phyloP scores from a whole-genome alignment of 441 rosid genomes.

The Raphanus hybrid region DNA sequence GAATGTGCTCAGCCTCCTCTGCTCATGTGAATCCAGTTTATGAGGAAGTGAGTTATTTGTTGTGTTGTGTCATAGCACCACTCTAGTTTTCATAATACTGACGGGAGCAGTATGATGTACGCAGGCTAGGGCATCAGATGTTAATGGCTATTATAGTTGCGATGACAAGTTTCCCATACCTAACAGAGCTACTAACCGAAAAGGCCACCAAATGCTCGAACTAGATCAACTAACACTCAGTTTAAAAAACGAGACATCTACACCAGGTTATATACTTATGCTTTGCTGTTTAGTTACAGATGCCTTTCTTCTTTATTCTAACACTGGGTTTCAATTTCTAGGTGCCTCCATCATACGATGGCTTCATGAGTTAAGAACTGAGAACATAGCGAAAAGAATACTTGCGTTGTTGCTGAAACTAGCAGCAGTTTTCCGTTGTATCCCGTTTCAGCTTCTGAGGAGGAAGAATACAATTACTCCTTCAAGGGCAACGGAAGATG shows the following conservation, averaged over 20 bases:
- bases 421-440: slow-evolving; percentile 51
- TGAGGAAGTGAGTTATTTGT: slow-evolving; percentile 67
- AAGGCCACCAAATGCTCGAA: slow-evolving; percentile 42
- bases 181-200: slow-evolving; percentile 49
- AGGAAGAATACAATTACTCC: slow-evolving; percentile 57
- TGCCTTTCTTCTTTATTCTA: background rate
- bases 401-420: slow-evolving; percentile 59
- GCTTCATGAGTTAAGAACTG: slow-evolving; percentile 46
- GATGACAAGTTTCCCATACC: slow-evolving; percentile 54
- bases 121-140: slow-evolving; percentile 67
- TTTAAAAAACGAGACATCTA: slow-evolving; percentile 46
- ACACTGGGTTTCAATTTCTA: too few relatives aligned
- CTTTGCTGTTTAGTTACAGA: background rate
- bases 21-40: slow-evolving; percentile 56
- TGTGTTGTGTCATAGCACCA: slow-evolving; percentile 23
- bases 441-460: slow-evolving; percentile 58
- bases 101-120: slow-evolving; percentile 22
- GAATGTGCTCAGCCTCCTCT: slow-evolving; percentile 47
- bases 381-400: slow-evolving; percentile 44
- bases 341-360: slow-evolving; percentile 41
- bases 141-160: slow-evolving; percentile 75
- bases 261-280: slow-evolving; percentile 27
- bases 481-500: slow-evolving; percentile 49
- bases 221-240: slow-evolving; percentile 6
- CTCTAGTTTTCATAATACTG: slow-evolving; percentile 16